Evolutionary conservation across 73 alveolate species (phyloP).

Genomic region (Vitrella brassicaformis): DNA sequence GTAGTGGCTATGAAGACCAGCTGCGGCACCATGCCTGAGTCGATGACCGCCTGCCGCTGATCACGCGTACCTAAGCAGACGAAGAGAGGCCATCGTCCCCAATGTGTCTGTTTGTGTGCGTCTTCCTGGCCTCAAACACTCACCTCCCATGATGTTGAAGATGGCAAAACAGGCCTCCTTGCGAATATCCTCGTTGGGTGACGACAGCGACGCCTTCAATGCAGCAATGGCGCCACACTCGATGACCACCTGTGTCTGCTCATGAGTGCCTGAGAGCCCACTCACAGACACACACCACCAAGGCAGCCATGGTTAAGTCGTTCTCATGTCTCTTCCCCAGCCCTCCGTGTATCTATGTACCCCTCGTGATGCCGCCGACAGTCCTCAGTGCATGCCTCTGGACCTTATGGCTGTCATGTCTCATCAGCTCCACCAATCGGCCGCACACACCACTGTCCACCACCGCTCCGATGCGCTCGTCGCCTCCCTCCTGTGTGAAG

Average conservation of each 20-base stretch:
- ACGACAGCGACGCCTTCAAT: constrained; percentile 51
- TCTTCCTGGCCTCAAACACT: no score
- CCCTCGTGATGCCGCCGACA: constrained; percentile 84
- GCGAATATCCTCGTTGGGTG: constrained; percentile 63
- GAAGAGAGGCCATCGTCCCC: no score
- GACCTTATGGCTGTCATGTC: constrained; percentile 49
- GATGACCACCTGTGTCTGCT: constrained; percentile 67
- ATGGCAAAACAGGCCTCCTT: constrained; percentile 88
- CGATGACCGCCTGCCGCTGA: no score
- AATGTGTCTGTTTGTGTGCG: no score
- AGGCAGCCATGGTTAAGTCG: no score
- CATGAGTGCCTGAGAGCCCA: constrained; percentile 68
- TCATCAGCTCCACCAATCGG: constrained; percentile 59
- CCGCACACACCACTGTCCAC: constrained; percentile 59
- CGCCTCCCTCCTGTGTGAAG: no score
- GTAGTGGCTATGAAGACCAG: constrained; percentile 47
- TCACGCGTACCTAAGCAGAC: no score
- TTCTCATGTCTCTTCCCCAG: no score
- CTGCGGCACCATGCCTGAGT: no score
- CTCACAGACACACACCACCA: no score
- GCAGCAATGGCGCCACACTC: constrained; percentile 62
- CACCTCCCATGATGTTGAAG: constrained; percentile 87
- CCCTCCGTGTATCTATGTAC: no score
- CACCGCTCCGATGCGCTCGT: constrained; percentile 69
- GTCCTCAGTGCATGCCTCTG: constrained; percentile 72